Evolutionary conservation across 805 yeast genomes (phyloP).

Genomic region (Candida sonorensis): DNA sequence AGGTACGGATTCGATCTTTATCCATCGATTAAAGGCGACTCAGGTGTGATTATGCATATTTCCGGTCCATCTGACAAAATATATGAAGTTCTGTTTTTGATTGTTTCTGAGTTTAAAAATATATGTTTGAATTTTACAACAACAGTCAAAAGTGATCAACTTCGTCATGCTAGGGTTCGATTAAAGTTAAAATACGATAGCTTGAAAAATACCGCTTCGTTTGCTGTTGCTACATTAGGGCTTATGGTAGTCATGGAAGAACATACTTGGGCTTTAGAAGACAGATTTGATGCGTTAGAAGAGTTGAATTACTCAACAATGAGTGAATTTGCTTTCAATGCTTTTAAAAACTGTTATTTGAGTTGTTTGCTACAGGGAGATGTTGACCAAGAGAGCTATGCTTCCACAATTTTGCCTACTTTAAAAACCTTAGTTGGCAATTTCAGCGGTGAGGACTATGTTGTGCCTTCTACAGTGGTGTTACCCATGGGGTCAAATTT

Average conservation of each 20-base stretch:
- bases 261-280: constrained; percentile 46
- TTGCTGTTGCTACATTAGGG: constrained; percentile 43
- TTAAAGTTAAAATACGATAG: constrained; percentile 41
- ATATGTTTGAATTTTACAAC: constrained; percentile 20
- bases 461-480: constrained; percentile 31
- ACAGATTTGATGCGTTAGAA: constrained; percentile 51
- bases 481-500: constrained; percentile 32
- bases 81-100: constrained; percentile 24
- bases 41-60: constrained; percentile 44
- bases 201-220: constrained; percentile 37
- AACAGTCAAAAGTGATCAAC: constrained; percentile 22
- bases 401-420: constrained; percentile 6
- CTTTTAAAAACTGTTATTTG: constrained; percentile 27
- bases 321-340: constrained; percentile 19
- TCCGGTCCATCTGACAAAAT: constrained; percentile 46
- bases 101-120: constrained; percentile 30
- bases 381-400: constrained; percentile 9
- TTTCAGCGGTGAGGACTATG: constrained; percentile 8
- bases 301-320: constrained; percentile 34
- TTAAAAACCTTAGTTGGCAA: constrained; percentile 6
- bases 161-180: constrained; percentile 40
- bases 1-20: constrained; percentile 52
- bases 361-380: constrained; percentile 51
- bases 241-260: constrained; percentile 49
- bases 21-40: constrained; percentile 49